Evolutionary conservation across 1,284 basidiomycete species (phyloP), one percentile per base, ranked within the genome.

Genomic region (Tilletia setariae): DNA sequence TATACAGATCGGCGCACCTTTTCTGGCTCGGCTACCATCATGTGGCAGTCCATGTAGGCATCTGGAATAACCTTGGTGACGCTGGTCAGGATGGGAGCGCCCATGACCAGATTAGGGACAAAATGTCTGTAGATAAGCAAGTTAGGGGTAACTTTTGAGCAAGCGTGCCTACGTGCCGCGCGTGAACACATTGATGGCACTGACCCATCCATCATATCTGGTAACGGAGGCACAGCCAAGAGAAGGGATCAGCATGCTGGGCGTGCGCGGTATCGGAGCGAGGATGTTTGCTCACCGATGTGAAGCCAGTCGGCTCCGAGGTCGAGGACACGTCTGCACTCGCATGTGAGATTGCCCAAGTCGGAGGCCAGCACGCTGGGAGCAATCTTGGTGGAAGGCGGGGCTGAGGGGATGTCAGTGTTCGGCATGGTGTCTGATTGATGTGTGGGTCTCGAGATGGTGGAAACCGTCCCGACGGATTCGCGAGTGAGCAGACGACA

Each of bases 11-110:
- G n/a, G 75, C 84, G 42, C 77, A 92, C 94, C 86, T 90, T 90
- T 77, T 91, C 91, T 1, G 96, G 96, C 71, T 98, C 87, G 0
- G 94, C 85, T 19, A 99, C 96, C 96, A 99, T 99, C 96, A 98
- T 98, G 85, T 99, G 96, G 84, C 94, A 98, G 84, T 99, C 96
- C 95, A 99, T 98, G 85, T 94, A 98, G 75, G 97, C 95, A 68
- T 90, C 91, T 4, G 94, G 94, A 23, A 98, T 88, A 61, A 90
- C 88, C 84, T 94, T 94, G 67, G 88, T 86, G n/a, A 99, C 90
- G 74, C 90, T 92, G 23, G 90, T 86, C 44, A 98, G 87, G 64
- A 98, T 88, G 1, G 95, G 95, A 32, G 94, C 90, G 67, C 93
- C 93, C 94, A 84, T 67, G 46, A 76, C 79, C 56, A 81, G 76